Base-by-base conservation (phyloP, 2,329 filamentous ascomycete genomes). In the Monosporascus cannonballus region DNA sequence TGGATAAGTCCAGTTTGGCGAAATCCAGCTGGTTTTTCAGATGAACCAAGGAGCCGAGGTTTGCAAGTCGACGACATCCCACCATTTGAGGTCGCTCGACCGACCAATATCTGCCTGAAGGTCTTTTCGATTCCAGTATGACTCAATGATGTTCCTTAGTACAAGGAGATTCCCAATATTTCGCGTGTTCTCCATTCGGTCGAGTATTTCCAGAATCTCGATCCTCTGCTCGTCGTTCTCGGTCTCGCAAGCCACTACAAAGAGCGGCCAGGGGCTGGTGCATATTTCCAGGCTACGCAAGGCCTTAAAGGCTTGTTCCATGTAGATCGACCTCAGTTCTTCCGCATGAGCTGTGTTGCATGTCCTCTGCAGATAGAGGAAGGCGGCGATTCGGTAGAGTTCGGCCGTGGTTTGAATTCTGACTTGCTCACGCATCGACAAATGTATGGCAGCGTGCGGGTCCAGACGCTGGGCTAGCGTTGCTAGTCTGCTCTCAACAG, bases 241-340 rank as follows among this genome's bases (percentile, higher is more conserved):
- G 8, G 69, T 69, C 58, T 75, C 74, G 56, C 74, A 77, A 0
- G 73, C 75, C 15, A 76, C 59, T 30, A 78, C 69, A 49, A 77
- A 78, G 4, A 77, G 59, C 6, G 75, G 74, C 75, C 75, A 78
- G 3, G 75, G 75, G 55, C 73, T 76, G 8, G 74, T 77, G 54
- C 72, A 76, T 30, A 74, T 65, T 7, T 70, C 64, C 15, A 77
- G 63, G 20, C 58, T 63, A 25, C 61, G 61, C 4, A 77, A 56
- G 5, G 72, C 59, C 1, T 58, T 54, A 45, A 77, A 69, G 0
- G 70, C 71, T 22, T 67, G 63, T n/a, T 69, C 53, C 5, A 73
- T 54, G 47, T 66, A 65, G 2, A 60, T 27, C 4, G 64, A 58
- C 34, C 61, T 64, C 20, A 66, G 50, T 36, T 72, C 58, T 41